These are phyloP conservation scores for Penicillium daleae DNA, from an alignment of 495 filamentous ascomycete species.

Conservation along the genomic window DNA sequence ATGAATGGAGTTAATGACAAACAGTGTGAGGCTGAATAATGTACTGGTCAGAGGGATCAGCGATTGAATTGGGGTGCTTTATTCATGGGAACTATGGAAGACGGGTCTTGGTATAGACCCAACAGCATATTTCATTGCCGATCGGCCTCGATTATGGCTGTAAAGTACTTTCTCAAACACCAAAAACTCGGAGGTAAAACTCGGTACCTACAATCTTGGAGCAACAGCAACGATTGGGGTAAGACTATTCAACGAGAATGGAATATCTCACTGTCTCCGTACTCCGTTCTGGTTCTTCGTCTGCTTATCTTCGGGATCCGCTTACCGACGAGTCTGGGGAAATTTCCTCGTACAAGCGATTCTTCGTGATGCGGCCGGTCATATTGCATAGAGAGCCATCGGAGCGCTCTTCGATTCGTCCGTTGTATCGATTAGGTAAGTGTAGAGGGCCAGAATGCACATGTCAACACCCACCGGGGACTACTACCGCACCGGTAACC, in stretches of 20 bases:
- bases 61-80: not conserved
- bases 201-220: not conserved
- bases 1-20: not conserved
- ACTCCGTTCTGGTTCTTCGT: not conserved
- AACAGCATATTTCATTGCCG: not conserved
- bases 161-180: no score
- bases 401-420: not conserved
- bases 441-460: not conserved
- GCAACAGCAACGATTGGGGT: not conserved
- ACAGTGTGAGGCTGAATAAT: not conserved
- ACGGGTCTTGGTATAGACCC: no score
- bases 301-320: constrained; percentile 26
- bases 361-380: not conserved
- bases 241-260: not conserved
- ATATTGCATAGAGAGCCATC: not conserved
- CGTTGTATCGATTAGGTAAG: no score
- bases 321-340: constrained; percentile 29
- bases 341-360: not conserved
- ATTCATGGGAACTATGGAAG: not conserved
- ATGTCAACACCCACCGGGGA: not conserved
- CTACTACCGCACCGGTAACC: not conserved
- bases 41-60: not conserved
- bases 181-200: not conserved
- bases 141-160: not conserved
- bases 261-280: not conserved